Base-by-base conservation (phyloP, 176 grass and related monocot genomes). In the Aegilops speltoides region DNA sequence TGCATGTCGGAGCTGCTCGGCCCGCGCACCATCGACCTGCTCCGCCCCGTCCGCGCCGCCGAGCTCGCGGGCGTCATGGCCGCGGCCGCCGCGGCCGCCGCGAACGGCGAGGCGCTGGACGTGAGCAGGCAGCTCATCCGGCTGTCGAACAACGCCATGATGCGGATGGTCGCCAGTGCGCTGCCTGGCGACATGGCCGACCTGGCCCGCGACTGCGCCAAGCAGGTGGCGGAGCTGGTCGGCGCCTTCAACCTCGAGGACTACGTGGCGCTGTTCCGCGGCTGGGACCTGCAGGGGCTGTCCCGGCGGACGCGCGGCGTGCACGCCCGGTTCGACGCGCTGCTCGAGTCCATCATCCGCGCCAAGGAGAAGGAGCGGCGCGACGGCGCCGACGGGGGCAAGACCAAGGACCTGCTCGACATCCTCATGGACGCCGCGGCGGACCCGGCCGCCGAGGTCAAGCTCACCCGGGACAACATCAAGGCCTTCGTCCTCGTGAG, bases 21-120 rank as follows among this genome's bases (percentile, higher is more conserved):
- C 71, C 71, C 71, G 40, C 71, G 71, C 71, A 74, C 71, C 40
- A 74, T 74, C 71, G 40, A 74, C 13, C 71, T 46, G 71, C 71
- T 74, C 23, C 71, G 71, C 71, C 71, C 71, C 13, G 71, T 74
- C 71, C 71, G 71, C 23, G 71, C 71, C 23, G 71, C 71, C 41
- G 71, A 74, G 41, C 71, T 74, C 40, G 71, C 40, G 1, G 38
- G 40, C 40, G 71, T 28, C 71, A 74, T 74, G 12, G 22, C 23
- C 23, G 40, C 71, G 23, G 40, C 71, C 12, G 2, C 23, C 12
- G n/a, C 38, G 2, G 70, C 70, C 3, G 70, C 38, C 12, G 71
- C 13, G 0, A 8, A 0, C 0, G 40, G 71, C n/a, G 71, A 74
- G 40, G 4, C 40, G 12, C 8, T 74, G 4, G 71, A 74, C 41